Conservation (phyloP, 805 yeast genomes). For the Candida nanaspora region DNA sequence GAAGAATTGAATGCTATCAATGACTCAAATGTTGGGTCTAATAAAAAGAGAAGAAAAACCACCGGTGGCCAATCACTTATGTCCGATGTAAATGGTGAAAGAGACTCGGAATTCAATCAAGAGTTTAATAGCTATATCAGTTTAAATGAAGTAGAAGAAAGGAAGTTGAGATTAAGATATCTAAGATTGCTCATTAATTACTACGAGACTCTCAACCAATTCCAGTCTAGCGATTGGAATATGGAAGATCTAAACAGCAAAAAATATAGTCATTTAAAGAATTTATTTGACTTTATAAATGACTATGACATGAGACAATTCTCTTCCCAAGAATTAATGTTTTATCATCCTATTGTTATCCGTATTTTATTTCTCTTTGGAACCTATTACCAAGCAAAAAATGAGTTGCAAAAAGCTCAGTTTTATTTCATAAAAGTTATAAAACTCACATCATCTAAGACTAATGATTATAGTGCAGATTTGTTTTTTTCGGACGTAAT, state of each 20-base stretch:
- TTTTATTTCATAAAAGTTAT: constrained; percentile 32
- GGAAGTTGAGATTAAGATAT: constrained; percentile 23
- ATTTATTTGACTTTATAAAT: constrained; percentile 27
- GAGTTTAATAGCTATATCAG: too few relatives aligned
- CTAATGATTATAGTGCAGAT: constrained; percentile 12
- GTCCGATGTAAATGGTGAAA: too few relatives aligned
- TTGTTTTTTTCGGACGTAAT: constrained; percentile 17
- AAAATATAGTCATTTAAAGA: constrained; percentile 9
- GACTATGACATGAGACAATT: constrained; percentile 29
- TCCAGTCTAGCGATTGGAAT: constrained; percentile 23
- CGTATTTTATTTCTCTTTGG: constrained; percentile 34
- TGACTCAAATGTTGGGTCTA: background rate
- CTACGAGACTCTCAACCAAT: constrained; percentile 31
- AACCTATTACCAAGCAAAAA: constrained; percentile 29
- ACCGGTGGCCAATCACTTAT: too few relatives aligned
- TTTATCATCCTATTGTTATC: constrained; percentile 30
- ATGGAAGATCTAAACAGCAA: background rate
- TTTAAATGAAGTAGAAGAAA: too few relatives aligned
- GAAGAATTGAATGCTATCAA: background rate
- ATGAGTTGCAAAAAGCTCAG: constrained; percentile 30
- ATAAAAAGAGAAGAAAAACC: too few relatives aligned
- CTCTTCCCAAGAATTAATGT: constrained; percentile 31
- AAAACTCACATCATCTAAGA: constrained; percentile 10
- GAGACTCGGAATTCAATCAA: too few relatives aligned
- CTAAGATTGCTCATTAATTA: constrained; percentile 24